Percentiles rank a stretch among this genome's conserved stretches.
Evolutionary conservation across 179 eudicot species (phyloP).

Genomic region (Camellia oleifera): DNA sequence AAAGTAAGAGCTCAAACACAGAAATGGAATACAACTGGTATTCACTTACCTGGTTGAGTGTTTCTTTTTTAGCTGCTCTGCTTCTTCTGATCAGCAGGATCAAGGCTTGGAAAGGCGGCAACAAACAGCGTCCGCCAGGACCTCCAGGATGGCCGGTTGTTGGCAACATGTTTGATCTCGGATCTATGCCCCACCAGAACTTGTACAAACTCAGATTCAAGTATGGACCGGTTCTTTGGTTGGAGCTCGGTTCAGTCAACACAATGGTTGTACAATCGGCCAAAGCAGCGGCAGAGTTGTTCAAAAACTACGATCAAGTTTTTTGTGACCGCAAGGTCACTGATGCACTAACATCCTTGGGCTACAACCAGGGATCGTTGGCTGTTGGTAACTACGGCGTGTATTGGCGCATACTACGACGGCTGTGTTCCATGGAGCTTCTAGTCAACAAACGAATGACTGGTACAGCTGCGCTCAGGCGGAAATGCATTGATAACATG

Average conservation of each 20-base stretch:
- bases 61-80: slow-evolving; percentile 10
- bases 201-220: slow-evolving; percentile 14
- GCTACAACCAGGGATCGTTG: slow-evolving; percentile 17
- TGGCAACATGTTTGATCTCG: slow-evolving; percentile 22
- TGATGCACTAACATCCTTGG: slow-evolving; percentile 16
- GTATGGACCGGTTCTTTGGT: slow-evolving; percentile 26
- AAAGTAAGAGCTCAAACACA: background rate
- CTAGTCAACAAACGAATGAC: slow-evolving; percentile 9
- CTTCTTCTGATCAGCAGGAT: background rate
- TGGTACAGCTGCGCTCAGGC: slow-evolving; percentile 4
- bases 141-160: slow-evolving; percentile 21
- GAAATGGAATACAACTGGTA: slow-evolving; percentile 11
- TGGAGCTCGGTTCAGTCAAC: slow-evolving; percentile 23
- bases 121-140: slow-evolving; percentile 11
- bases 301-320: slow-evolving; percentile 18
- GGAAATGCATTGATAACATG: slow-evolving; percentile 14
- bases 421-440: slow-evolving; percentile 16
- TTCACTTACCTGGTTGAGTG: background rate
- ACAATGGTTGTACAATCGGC: slow-evolving; percentile 27
- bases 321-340: slow-evolving; percentile 20
- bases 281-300: slow-evolving; percentile 18
- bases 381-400: slow-evolving; percentile 8
- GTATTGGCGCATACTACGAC: slow-evolving; percentile 12
- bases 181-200: slow-evolving; percentile 12
- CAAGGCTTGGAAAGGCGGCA: background rate